These are phyloP conservation scores for Lenzites betulinus DNA, from an alignment of 768 basidiomycete genomes.

Conservation along the genomic window DNA sequence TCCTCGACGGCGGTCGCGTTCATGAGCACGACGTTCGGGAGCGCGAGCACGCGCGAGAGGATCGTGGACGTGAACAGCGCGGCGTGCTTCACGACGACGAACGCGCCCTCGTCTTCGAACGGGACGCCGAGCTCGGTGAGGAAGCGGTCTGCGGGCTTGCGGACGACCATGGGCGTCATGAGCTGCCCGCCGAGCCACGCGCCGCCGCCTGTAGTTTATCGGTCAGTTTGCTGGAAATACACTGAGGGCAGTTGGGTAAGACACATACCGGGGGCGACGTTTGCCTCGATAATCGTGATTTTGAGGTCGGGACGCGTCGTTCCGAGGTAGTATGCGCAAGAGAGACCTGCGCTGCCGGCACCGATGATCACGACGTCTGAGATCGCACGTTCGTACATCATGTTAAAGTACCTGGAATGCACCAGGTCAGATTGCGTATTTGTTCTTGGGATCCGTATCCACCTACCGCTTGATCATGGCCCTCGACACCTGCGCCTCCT, in stretches of 20 bases:
- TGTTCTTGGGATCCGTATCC: not conserved
- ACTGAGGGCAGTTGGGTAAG: not conserved
- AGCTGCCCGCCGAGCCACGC: slow-evolving; percentile 81
- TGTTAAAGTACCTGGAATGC: slow-evolving; percentile 63
- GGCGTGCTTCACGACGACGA: slow-evolving; percentile 81
- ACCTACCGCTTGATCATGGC: slow-evolving; percentile 72
- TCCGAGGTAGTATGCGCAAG: slow-evolving; percentile 74
- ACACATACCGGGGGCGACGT: slow-evolving; percentile 63
- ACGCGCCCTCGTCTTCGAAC: slow-evolving; percentile 77
- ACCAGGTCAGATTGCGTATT: not conserved
- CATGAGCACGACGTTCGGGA: slow-evolving; percentile 73
- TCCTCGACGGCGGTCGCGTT: slow-evolving; percentile 85
- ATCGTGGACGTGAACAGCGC: slow-evolving; percentile 81
- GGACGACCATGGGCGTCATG: slow-evolving; percentile 81
- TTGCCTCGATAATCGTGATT: slow-evolving; percentile 69
- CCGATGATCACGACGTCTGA: slow-evolving; percentile 81
- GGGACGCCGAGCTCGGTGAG: slow-evolving; percentile 67
- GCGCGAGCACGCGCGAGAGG: slow-evolving; percentile 66
- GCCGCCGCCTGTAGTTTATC: slow-evolving; percentile 44
- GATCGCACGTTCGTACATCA: slow-evolving; percentile 72
- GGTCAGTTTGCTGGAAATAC: not conserved
- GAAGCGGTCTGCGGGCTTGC: slow-evolving; percentile 77
- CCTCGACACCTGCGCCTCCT: slow-evolving; percentile 74
- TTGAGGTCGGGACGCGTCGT: slow-evolving; percentile 68
- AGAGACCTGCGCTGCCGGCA: slow-evolving; percentile 65